Evolutionary conservation across 1,139 yeast genomes (phyloP), one percentile per base, ranked within the genome.

Genomic region (Yamadazyma sp.): DNA sequence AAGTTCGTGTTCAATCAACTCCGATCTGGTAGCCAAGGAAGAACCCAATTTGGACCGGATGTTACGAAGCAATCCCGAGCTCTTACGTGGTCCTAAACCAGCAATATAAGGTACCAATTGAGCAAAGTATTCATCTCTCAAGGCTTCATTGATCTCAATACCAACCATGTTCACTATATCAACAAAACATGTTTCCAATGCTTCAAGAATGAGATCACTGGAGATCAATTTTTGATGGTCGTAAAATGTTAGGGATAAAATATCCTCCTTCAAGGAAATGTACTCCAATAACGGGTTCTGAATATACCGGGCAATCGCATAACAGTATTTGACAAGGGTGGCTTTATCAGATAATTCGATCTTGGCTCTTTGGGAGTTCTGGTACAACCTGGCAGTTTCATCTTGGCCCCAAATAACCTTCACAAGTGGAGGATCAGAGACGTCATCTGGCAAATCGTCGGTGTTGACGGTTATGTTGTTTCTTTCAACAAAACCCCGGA

Each of bases 11-110:
- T 90, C 86, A 48, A 94, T 85, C 51, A 92, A 75, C 46, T 90
- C 90, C 40, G 81, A 74, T 48, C 95, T 72, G 64, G 78, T 86
- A 49, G 78, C 72, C 61, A 80, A 76, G 45, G 76, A 79, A 36
- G 80, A 86, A 24, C 83, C 95, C 33, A 71, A 53, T 57, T 74
- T 82, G 44, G 84, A 70, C 53, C 86, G 88, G 46, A 92, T 81
- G 30, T 87, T 86, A 59, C 90, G 87, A 33, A 90, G 61, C 46
- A 94, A 73, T 33, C 95, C 95, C 21, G 87, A 76, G 0, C 97
- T 94, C 59, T 92, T 92, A 67, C 98, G 83, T 32, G 96, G 95
- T 33, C 99, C 99, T 42, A 92, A 73, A 24, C 99, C 99, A 13
- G 95, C 79, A 40, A 92, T 78, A 57, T 76, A 94, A 28, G 82